Evolutionary conservation across 2,329 filamentous ascomycete species (phyloP), one percentile per base, ranked within the genome.

Genomic region (Zarea fungicola): DNA sequence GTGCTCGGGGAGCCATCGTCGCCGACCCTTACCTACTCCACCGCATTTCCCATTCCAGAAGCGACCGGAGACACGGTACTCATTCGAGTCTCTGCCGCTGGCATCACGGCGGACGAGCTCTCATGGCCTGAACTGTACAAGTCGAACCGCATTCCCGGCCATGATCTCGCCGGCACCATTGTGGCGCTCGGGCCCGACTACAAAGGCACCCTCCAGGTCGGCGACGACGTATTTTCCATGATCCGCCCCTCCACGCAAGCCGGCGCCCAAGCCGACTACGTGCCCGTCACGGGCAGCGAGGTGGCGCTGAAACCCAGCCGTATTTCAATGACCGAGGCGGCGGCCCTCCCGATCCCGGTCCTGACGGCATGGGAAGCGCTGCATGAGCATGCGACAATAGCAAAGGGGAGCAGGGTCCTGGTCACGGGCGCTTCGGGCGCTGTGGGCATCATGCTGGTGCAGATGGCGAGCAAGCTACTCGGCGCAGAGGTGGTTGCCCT

Each of bases 111-210:
- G 19, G 63, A 66, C 42, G 66, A 69, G 26, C 40, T 65, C 3
- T 48, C 55, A 1, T 69, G 66, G 66, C 56, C 53, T 2, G 66
- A 66, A 4, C 40, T 66, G 1, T 67, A 66, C 50, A 35, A 54
- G 3, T 47, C 60, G 1, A 36, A 49, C 3, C 56, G 59, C 3
- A 60, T 69, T 11, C 66, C 66, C 0, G 66, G 66, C 0, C 65
- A 66, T 36, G 66, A 69, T 22, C 50, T 69, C 16, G 67, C 66
- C 3, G 66, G 66, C 18, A 50, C 54, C 5, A 49, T 69, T n/a
- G 51, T 46, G 2, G 54, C 52, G 0, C 42, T 68, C 2, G 61
- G 61, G 0, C 54, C 60, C 0, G 32, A 36, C 1, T 61, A 62
- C 52, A 22, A 31, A 5, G 62, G 62, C 3, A 14, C 51, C 2